These are phyloP conservation scores for Mucor racemosus DNA, from an alignment of 371 early-diverging fungal genomes.

Conservation along the genomic window DNA sequence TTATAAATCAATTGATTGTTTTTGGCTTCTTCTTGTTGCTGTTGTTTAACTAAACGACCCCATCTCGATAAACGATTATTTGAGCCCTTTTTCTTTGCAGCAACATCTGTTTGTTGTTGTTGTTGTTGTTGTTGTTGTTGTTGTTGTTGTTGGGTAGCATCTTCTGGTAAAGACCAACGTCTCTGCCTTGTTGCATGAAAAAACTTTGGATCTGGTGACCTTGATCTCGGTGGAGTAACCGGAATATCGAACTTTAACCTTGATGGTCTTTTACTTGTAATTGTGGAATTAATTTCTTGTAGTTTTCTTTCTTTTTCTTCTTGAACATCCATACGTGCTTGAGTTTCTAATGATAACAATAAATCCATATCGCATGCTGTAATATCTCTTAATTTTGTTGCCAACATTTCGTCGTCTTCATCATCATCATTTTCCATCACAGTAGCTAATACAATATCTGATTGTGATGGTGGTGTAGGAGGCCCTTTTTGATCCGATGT, in stretches of 20 bases:
- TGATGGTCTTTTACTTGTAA: conserved; percentile 10
- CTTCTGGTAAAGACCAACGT: conserved; percentile 30
- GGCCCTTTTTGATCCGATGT: conserved; percentile 1
- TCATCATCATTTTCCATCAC: conserved; percentile 18
- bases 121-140: neutral
- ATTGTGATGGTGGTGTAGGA: neutral
- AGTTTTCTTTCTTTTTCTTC: conserved; percentile 19
- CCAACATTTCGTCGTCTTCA: conserved; percentile 16
- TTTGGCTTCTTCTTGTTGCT: conserved; percentile 18
- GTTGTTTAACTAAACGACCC: conserved; percentile 15
- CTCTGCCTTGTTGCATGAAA: conserved; percentile 17
- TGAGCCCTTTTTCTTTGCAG: conserved; percentile 7
- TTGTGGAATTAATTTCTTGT: neutral
- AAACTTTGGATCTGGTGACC: conserved; percentile 12
- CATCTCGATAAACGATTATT: conserved; percentile 7
- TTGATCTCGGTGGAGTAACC: conserved; percentile 27
- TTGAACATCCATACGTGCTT: conserved; percentile 39
- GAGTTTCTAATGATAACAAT: conserved; percentile 39
- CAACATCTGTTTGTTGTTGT: neutral
- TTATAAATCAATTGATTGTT: neutral
- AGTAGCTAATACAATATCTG: neutral
- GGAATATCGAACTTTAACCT: conserved; percentile 37
- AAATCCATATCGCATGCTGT: conserved; percentile 39
- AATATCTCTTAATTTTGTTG: conserved; percentile 25
- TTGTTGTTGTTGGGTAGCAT: conserved; percentile 6